Evolutionary conservation across 805 yeast species (phyloP), one percentile per base, ranked within the genome.

Genomic region (Middelhovenomyces tepae): DNA sequence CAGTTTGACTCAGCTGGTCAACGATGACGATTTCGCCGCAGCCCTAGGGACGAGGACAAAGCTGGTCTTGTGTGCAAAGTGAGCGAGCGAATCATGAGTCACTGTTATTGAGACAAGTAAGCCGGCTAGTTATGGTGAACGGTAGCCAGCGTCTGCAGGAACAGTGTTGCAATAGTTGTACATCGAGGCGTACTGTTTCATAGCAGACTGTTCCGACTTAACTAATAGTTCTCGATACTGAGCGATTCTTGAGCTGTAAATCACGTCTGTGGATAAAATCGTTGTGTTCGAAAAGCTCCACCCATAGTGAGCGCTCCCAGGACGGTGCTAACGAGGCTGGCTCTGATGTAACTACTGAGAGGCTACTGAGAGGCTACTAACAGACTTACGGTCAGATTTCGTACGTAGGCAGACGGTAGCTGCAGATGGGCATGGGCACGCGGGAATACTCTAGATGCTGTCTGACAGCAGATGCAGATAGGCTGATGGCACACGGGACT

Each of bases 1-100:
- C 24, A 40, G 41, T 5, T 39, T 46, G 7, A 38, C 46, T 7
- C 49, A 38, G 30, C 32, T 54, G 13, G 29, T 31, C 23, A 45
- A 40, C 29, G 56, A 57, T 17, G 53, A 36, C 5, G 56, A 47
- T 25, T 51, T 57, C 30, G 43, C 39, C 9, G 35, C 32, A 10
- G 53, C 50, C 2, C 35, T 57, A 25, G 44, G 43, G 19, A 51
- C 47, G 20, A 47, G 46, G 27, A 40, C 46, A 24, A 57, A 57
- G 40, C 34, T 57, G 19, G 59, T 56, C 1, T 38, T 57, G 11
- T 51, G 48, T 32, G 56, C 53, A n/a, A 38, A 30, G 17, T 45
- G 29, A 29, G 23, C 27, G 22, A 34, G 22, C 26, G 19, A 24
- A 23, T 25, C 11, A 19, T 21, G 28, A 14, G 8, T 22, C 18